Percentiles rank a stretch among this genome's conserved stretches.
Conservation (phyloP, 1,284 basidiomycete genomes). For the Malassezia caprae region DNA sequence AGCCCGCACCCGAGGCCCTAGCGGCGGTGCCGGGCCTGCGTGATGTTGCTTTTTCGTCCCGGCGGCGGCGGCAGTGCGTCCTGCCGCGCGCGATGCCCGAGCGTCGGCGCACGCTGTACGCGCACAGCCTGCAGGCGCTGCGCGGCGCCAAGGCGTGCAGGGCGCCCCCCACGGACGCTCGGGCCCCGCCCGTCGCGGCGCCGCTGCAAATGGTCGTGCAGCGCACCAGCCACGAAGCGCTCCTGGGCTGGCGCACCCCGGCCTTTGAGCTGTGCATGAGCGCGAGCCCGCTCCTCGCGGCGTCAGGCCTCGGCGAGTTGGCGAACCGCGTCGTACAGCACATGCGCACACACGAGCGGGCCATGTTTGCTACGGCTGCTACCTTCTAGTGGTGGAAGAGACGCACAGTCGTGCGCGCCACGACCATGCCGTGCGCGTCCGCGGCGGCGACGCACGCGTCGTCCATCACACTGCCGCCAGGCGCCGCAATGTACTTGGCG, state of each 20-base stretch:
- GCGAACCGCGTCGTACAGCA: conserved; percentile 58
- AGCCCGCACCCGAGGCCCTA: conserved; percentile 53
- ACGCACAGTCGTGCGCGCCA: conserved; percentile 41
- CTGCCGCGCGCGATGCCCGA: background rate
- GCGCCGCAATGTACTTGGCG: conserved; percentile 82
- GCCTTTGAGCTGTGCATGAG: conserved; percentile 83
- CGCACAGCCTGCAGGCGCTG: conserved; percentile 5
- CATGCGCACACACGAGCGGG: conserved; percentile 1
- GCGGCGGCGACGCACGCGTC: conserved; percentile 49
- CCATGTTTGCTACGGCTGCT: conserved; percentile 5
- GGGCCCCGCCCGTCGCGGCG: background rate
- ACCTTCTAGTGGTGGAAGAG: conserved; percentile 46
- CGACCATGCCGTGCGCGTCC: conserved; percentile 43
- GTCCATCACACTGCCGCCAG: conserved; percentile 95
- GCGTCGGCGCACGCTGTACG: conserved; percentile 3
- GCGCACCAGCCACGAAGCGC: conserved; percentile 69
- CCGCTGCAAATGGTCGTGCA: conserved; percentile 53
- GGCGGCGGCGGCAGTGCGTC: conserved; percentile 45
- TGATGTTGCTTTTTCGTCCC: conserved; percentile 89
- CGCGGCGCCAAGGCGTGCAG: background rate
- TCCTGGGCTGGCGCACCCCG: conserved; percentile 68
- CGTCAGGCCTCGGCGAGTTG: conserved; percentile 69
- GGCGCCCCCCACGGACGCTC: background rate
- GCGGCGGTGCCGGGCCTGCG: conserved; percentile 68
- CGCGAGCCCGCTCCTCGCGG: conserved; percentile 69